phyloP scores from a whole-genome alignment of 768 basidiomycete species.

The Pseudohyphozyma bogoriensis region DNA sequence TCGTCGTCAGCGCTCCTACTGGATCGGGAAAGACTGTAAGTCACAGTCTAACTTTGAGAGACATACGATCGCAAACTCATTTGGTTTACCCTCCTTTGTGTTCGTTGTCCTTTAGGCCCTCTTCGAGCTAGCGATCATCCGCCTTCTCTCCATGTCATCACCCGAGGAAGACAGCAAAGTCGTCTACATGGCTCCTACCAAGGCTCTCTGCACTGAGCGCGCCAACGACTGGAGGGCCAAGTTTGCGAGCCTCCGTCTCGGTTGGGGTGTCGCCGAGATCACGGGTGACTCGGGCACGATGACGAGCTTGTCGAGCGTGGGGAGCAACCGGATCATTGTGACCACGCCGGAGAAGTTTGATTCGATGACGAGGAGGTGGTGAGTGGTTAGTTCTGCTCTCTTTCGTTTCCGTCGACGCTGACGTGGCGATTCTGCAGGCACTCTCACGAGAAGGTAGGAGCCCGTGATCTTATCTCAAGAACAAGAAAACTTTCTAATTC shows the following conservation, averaged over 20 bases:
- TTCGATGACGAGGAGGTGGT: constrained; percentile 81
- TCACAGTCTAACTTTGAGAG: no score
- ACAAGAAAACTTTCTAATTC: no score
- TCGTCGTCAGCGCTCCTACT: constrained; percentile 61
- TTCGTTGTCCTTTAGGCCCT: constrained; percentile 44
- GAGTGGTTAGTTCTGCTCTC: constrained; percentile 12
- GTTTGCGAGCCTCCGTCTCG: constrained; percentile 63
- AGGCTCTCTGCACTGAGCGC: constrained; percentile 84
- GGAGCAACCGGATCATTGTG: constrained; percentile 40
- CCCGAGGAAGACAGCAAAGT: constrained; percentile 47
- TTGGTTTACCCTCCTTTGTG: neutral
- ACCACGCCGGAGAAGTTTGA: constrained; percentile 91
- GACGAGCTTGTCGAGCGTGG: constrained; percentile 58
- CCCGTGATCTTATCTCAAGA: no score
- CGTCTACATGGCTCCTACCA: constrained; percentile 56
- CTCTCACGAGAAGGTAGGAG: no score
- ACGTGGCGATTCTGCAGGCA: neutral
- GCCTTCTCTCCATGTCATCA: constrained; percentile 45
- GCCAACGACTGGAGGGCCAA: constrained; percentile 72
- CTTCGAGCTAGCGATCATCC: constrained; percentile 82
- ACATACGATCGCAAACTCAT: neutral
- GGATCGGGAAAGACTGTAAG: constrained; percentile 78
- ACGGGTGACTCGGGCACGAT: constrained; percentile 74
- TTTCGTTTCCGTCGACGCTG: neutral
- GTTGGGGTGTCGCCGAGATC: constrained; percentile 73